A percentile compares a stretch with the other conserved stretches of the same genome.
These are phyloP conservation scores for Psilocybe subaeruginosa DNA, from an alignment of 768 basidiomycete genomes.

Conservation along the genomic window DNA sequence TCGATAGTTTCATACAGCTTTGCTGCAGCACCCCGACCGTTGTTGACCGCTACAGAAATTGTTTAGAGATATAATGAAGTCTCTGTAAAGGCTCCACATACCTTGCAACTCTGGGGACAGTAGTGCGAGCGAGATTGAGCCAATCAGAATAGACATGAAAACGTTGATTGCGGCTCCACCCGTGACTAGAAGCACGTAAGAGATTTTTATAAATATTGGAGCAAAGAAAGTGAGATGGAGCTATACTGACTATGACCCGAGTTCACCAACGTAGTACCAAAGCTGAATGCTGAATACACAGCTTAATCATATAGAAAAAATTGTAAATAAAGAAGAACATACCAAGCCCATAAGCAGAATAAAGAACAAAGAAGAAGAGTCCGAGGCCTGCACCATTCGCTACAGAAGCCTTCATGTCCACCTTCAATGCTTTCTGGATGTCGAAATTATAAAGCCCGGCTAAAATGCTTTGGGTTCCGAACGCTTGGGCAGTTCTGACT, in stretches of 20 bases:
- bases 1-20: conserved; percentile 88
- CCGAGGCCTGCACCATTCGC: conserved; percentile 62
- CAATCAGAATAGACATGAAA: conserved; percentile 12
- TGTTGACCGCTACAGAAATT: not conserved
- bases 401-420: conserved; percentile 59
- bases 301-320: not conserved
- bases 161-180: conserved; percentile 9
- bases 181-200: not conserved
- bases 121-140: conserved; percentile 6
- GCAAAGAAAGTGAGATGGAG: not conserved
- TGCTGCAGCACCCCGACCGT: conserved; percentile 69
- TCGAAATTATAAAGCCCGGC: conserved; percentile 64
- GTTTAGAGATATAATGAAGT: not conserved
- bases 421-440: conserved; percentile 49
- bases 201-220: not conserved
- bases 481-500: conserved; percentile 87
- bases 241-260: not conserved
- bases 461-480: conserved; percentile 74
- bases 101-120: conserved; percentile 7
- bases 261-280: conserved; percentile 7
- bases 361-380: conserved; percentile 82
- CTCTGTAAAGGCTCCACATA: not conserved
- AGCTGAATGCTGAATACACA: conserved; percentile 40
- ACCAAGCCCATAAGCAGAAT: conserved; percentile 69
- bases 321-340: conserved; percentile 16